These are phyloP conservation scores for Lactarius hatsudake DNA, from an alignment of 768 basidiomycete genomes.

Conservation along the genomic window DNA sequence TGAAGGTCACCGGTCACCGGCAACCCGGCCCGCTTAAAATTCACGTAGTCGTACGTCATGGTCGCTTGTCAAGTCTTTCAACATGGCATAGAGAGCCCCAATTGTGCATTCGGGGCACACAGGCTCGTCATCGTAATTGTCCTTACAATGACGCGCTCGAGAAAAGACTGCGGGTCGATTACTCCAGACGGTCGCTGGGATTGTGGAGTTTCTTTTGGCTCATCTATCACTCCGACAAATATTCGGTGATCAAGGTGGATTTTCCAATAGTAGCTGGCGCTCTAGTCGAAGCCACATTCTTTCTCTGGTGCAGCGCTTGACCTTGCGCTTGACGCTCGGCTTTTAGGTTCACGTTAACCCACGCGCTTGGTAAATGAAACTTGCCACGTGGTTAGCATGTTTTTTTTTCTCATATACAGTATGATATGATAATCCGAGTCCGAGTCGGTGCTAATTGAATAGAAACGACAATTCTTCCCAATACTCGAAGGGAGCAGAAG, in stretches of 20 bases:
- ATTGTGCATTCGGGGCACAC: background rate
- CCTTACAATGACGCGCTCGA: too few relatives aligned
- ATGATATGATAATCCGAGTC: background rate
- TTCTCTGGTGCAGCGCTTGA: background rate
- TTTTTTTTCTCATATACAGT: background rate
- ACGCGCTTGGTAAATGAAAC: background rate
- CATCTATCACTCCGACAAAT: background rate
- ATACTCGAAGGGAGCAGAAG: background rate
- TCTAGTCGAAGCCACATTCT: background rate
- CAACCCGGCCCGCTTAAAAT: background rate
- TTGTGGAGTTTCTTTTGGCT: background rate
- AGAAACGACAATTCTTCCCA: background rate
- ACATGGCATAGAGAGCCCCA: too few relatives aligned
- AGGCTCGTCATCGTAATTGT: too few relatives aligned
- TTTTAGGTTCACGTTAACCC: background rate
- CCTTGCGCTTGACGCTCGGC: background rate
- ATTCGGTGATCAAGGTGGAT: background rate
- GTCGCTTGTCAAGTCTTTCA: too few relatives aligned
- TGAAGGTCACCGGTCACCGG: background rate
- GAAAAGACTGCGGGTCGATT: background rate
- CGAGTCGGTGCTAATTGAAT: background rate
- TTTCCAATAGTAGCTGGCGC: background rate
- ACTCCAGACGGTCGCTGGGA: background rate
- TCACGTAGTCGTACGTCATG: too few relatives aligned
- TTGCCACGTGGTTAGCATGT: background rate